A percentile compares a stretch with the other conserved stretches of the same genome.
These are phyloP conservation scores for Venturia aucupariae DNA, from an alignment of 2,329 filamentous ascomycete genomes.

Conservation along the genomic window DNA sequence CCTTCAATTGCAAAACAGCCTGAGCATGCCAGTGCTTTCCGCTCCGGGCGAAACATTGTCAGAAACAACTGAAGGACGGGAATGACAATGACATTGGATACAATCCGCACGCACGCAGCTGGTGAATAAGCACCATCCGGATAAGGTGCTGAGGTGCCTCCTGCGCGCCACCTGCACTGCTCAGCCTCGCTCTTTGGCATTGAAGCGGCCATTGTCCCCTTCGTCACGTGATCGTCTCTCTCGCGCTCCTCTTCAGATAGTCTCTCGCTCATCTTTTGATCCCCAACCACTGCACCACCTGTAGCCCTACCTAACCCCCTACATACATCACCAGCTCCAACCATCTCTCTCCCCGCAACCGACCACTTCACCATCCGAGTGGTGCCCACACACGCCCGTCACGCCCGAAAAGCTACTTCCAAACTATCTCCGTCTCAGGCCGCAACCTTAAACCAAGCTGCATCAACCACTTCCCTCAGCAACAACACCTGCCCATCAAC, in stretches of 20 bases:
- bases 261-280: neutral
- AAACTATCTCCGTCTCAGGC: constrained; percentile 16
- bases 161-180: neutral
- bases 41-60: neutral
- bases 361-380: neutral
- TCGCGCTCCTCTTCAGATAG: neutral
- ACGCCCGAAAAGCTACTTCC: constrained; percentile 15
- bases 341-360: neutral
- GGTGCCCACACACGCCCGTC: constrained; percentile 21
- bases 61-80: neutral
- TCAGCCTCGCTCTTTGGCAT: constrained; percentile 7
- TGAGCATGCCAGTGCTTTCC: too few relatives aligned
- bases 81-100: neutral
- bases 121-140: neutral
- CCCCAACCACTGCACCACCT: neutral
- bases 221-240: neutral
- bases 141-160: neutral
- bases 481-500: neutral
- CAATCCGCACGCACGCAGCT: neutral
- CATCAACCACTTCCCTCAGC: constrained; percentile 21
- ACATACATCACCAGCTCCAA: constrained; percentile 8
- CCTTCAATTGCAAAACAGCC: neutral
- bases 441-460: constrained; percentile 16
- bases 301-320: neutral
- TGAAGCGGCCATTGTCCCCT: neutral